Evolutionary conservation across 257 asterid species (phyloP), one percentile per base, ranked within the genome.

Genomic region (Leonotis leonurus): DNA sequence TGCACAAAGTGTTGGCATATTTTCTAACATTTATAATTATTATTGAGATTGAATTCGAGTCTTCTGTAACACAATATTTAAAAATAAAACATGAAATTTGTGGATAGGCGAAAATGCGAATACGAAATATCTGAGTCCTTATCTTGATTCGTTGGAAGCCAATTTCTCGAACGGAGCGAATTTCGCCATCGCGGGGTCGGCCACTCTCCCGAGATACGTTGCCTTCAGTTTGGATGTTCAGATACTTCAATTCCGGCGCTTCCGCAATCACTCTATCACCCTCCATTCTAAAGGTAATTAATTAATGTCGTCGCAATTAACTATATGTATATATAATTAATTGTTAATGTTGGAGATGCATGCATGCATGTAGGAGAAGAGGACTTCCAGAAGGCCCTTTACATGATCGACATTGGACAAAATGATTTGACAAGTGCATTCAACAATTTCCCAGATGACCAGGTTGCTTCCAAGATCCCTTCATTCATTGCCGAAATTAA

Each of bases 361-460:
- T n/a, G n/a, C n/a, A n/a, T n/a, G n/a, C n/a, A n/a, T n/a, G 50
- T 65, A 2, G 64, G 73, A 4, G 66, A 71, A 50, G 71, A 75
- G 10, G 83, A 62, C 14, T 73, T 81, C 57, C 52, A 4, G 33
- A 78, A 60, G 36, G 84, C 78, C 1, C 60, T 81, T 7, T 78
- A 78, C 69, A 70, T 60, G 0, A 73, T 81, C 20, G 87, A 81
- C 40, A 78, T 81, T 6, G 87, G 87, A 35, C 84, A 81, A 8
- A 81, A 81, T 50, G 87, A 78, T 37, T 17, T 77, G 25, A 22
- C 73, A 11, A 39, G 6, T 48, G 77, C 78, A 8, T 75, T 81
- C 43, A 33, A 68, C 56, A 45, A 46, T 33, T 41, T 62, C 25
- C 33, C 78, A 8, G 67, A 72, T 25, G 76, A 46, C 53, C 36